Evolutionary conservation across 441 rosid species (phyloP).

Genomic region (Aleurites moluccanus): DNA sequence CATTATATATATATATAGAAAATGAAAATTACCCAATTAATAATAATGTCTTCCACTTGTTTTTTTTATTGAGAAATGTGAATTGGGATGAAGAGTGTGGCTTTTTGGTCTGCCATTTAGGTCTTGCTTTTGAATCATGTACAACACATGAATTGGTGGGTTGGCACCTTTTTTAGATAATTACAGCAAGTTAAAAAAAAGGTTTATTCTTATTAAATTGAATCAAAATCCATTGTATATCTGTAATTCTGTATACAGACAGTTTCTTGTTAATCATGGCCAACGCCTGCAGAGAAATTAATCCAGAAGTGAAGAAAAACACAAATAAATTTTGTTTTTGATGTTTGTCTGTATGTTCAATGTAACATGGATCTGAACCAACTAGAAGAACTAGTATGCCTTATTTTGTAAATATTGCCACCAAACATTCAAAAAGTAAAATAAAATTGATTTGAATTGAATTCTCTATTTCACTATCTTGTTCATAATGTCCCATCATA

Average conservation of each 20-base stretch:
- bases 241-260: too few relatives aligned
- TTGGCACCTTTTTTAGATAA: background rate
- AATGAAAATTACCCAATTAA: background rate
- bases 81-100: too few relatives aligned
- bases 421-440: too few relatives aligned
- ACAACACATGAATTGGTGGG: too few relatives aligned
- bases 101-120: background rate
- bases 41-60: background rate
- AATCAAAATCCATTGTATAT: background rate
- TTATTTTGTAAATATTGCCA: too few relatives aligned
- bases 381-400: too few relatives aligned
- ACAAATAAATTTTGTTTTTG: too few relatives aligned
- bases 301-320: too few relatives aligned
- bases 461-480: background rate
- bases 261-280: too few relatives aligned
- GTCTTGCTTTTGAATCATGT: background rate
- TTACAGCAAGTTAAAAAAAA: background rate
- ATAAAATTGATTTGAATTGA: too few relatives aligned
- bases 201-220: background rate
- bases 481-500: conserved; percentile 23
- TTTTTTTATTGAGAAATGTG: background rate
- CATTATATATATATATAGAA: background rate
- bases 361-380: too few relatives aligned
- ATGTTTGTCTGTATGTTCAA: too few relatives aligned
- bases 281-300: background rate